A percentile compares a stretch with the other conserved stretches of the same genome.
phyloP scores from a whole-genome alignment of 1,139 yeast species.

The Suhomyces panamericanus region DNA sequence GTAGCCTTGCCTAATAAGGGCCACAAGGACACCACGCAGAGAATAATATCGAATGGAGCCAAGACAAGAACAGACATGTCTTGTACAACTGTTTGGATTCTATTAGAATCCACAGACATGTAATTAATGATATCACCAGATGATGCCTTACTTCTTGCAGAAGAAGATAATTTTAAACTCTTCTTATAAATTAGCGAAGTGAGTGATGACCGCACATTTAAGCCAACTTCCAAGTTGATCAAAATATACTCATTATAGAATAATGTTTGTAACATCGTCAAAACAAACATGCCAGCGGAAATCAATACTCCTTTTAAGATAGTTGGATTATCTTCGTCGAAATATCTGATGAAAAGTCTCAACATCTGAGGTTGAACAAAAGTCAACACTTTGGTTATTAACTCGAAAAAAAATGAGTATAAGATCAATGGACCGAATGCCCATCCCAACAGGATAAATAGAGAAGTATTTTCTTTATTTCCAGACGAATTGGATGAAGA shows the following conservation, averaged over 20 bases:
- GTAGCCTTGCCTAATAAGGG: constrained; percentile 61
- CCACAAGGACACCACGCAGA: constrained; percentile 58
- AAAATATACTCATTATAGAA: constrained; percentile 55
- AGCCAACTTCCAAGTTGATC: constrained; percentile 51
- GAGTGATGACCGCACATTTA: constrained; percentile 53
- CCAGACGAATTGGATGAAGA: constrained; percentile 1
- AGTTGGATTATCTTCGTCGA: constrained; percentile 41
- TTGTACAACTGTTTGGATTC: constrained; percentile 54
- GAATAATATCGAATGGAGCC: constrained; percentile 57
- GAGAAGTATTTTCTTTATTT: constrained; percentile 27
- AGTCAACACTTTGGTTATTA: constrained; percentile 43
- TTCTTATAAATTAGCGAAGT: constrained; percentile 53
- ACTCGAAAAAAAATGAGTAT: constrained; percentile 46
- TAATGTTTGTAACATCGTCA: constrained; percentile 47
- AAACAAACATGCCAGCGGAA: constrained; percentile 50
- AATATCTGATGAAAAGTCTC: constrained; percentile 49
- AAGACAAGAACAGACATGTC: constrained; percentile 56
- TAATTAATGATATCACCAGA: constrained; percentile 60
- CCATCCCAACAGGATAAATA: constrained; percentile 41
- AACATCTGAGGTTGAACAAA: constrained; percentile 61
- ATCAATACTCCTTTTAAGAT: constrained; percentile 52
- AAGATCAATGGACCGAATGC: constrained; percentile 52
- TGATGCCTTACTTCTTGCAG: constrained; percentile 44
- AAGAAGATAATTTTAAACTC: constrained; percentile 48
- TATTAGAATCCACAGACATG: constrained; percentile 58